Percentiles rank a stretch among this genome's conserved stretches.
These are phyloP conservation scores for Quercus suber DNA, from an alignment of 306 rosid species.

Conservation along the genomic window DNA sequence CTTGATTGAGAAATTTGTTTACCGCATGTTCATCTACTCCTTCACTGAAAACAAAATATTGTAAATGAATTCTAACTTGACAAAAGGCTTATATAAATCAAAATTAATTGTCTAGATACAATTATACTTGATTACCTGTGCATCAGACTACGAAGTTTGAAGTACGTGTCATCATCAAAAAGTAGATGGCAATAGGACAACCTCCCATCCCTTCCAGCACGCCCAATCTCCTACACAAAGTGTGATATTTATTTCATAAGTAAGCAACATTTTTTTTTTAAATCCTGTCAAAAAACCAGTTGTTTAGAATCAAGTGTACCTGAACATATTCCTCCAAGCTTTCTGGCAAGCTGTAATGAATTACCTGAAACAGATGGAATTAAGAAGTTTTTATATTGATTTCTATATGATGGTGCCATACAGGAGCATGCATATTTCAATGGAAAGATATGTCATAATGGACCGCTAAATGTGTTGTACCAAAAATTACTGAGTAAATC, in stretches of 20 bases:
- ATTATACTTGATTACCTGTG: slow-evolving; percentile 49
- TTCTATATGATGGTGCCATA: neutral
- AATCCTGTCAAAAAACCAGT: slow-evolving; percentile 10
- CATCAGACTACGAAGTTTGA: slow-evolving; percentile 89
- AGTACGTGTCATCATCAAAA: slow-evolving; percentile 65
- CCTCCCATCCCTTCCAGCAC: slow-evolving; percentile 95
- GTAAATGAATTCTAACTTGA: slow-evolving; percentile 7
- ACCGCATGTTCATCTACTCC: slow-evolving; percentile 83
- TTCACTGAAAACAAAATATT: slow-evolving; percentile 58
- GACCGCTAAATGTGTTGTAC: slow-evolving; percentile 16
- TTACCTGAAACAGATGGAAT: slow-evolving; percentile 57
- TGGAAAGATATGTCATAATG: slow-evolving; percentile 5
- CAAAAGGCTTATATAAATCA: neutral
- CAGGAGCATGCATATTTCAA: slow-evolving; percentile 12
- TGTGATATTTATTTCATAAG: slow-evolving; percentile 15
- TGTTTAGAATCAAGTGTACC: slow-evolving; percentile 42
- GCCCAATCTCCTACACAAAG: slow-evolving; percentile 75
- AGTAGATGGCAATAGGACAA: slow-evolving; percentile 80
- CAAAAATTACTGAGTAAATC: slow-evolving; percentile 5
- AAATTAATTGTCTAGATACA: neutral
- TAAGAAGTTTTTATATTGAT: slow-evolving; percentile 17
- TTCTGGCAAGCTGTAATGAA: slow-evolving; percentile 92
- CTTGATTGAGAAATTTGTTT: slow-evolving; percentile 72
- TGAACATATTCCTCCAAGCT: slow-evolving; percentile 96
- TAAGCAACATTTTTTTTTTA: neutral